Base-by-base conservation (phyloP, 306 rosid genomes). In the Quercus aquifolioides region DNA sequence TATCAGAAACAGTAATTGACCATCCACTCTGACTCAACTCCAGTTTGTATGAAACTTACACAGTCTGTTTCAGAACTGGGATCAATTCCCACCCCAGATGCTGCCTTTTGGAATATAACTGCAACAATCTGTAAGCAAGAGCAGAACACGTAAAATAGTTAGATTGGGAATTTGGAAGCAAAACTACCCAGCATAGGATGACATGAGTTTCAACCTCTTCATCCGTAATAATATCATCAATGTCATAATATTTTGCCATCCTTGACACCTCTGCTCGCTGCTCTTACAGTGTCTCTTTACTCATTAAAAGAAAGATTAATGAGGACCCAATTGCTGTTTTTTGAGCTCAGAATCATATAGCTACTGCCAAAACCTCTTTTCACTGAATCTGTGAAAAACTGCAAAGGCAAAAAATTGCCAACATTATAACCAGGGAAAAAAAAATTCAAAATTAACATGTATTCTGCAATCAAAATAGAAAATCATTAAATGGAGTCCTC, bases 51-150 rank as follows among this genome's bases (percentile, higher is more conserved):
- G 41, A 67, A 76, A 78, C 97, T 91, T 88, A 92, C 99, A 80
- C 78, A 76, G 68, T 90, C 92, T 19, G 85, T 80, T 75, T 89
- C 94, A 59, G 98, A 85, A 88, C 99, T 80, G 30, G 97, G 92
- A 90, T 95, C 98, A 54, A 95, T 91, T 69, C 90, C 92, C 76
- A 92, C 98, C 56, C 97, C 98, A 79, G 90, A 85, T 81, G 86
- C 99, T 14, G 88, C 84, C 83, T 95, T 89, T 69, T 89, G 92
- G 87, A 95, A 95, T 51, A 89, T 73, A 76, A 81, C 96, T 1
- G 91, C 87, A 63, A 92, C 97, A 74, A 62, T 79, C 99, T 92
- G 87, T 14, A 57, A 65, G 62, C 71, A 70, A 82, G 38, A 76
- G 56, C 73, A 80, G 72, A 77, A 54, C 54, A 81, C 59, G 56